Evolutionary conservation across 495 filamentous ascomycete genomes (phyloP).

Genomic region (Aspergillus biplanus): DNA sequence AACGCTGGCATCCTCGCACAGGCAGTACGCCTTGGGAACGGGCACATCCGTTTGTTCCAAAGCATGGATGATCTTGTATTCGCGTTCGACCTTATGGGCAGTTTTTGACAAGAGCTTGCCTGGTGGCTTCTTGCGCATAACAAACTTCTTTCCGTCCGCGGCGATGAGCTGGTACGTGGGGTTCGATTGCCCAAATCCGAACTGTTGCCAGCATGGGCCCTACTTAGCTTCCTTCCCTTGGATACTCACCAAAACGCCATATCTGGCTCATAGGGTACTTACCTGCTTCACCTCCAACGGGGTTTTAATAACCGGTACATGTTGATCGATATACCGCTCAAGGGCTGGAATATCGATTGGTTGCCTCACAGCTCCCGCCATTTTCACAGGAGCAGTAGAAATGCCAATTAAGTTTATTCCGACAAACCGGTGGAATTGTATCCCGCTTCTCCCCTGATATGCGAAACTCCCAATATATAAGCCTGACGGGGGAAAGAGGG

Average conservation of each 20-base stretch:
- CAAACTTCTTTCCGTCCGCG: constrained; percentile 67
- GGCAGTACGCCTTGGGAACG: constrained; percentile 79
- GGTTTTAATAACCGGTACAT: constrained; percentile 77
- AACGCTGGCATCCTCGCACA: constrained; percentile 79
- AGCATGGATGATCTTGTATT: constrained; percentile 87
- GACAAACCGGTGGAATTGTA: not conserved
- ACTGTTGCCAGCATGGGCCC: constrained; percentile 53
- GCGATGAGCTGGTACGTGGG: constrained; percentile 90
- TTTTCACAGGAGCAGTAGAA: constrained; percentile 33
- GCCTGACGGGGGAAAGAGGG: not conserved
- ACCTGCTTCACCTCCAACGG: constrained; percentile 91
- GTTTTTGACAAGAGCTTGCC: constrained; percentile 89
- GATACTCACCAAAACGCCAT: too few relatives aligned
- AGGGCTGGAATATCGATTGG: constrained; percentile 80
- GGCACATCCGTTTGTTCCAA: constrained; percentile 80
- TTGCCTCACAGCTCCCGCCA: constrained; percentile 89
- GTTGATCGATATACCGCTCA: constrained; percentile 72
- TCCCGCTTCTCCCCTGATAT: not conserved
- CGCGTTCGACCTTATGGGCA: constrained; percentile 93
- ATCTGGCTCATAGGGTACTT: constrained; percentile 9
- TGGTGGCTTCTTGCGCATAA: constrained; percentile 94
- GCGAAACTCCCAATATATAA: not conserved
- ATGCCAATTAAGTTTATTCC: not conserved
- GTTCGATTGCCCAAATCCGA: constrained; percentile 96
- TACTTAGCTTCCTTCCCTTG: not conserved